These are phyloP conservation scores for Mycena kentingensis DNA, from an alignment of 768 basidiomycete genomes.

Conservation along the genomic window DNA sequence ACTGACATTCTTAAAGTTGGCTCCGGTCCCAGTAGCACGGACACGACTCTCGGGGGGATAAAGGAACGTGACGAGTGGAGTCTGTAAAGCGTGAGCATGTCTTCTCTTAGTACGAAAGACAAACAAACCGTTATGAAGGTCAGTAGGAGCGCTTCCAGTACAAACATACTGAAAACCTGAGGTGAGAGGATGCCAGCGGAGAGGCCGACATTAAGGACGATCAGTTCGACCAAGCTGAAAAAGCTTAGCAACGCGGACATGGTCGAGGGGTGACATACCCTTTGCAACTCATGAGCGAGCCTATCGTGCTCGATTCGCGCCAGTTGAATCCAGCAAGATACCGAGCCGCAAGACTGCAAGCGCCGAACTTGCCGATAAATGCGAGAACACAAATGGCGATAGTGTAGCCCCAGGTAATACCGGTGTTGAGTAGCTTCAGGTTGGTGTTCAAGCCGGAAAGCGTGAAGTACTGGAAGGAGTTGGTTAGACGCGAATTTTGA, in stretches of 20 bases:
- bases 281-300: constrained; percentile 94
- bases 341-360: constrained; percentile 72
- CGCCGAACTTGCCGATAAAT: constrained; percentile 87
- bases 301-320: constrained; percentile 83
- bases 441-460: constrained; percentile 89
- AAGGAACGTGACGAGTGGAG: constrained; percentile 65
- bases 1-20: constrained; percentile 48
- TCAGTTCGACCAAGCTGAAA: constrained; percentile 81
- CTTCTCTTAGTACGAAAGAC: too few relatives aligned
- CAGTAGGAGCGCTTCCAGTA: constrained; percentile 77
- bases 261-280: constrained; percentile 50
- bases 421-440: constrained; percentile 79
- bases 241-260: neutral
- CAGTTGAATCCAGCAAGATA: constrained; percentile 70
- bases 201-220: constrained; percentile 94
- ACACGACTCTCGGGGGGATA: constrained; percentile 67
- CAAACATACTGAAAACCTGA: constrained; percentile 92
- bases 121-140: constrained; percentile 90
- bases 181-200: constrained; percentile 71
- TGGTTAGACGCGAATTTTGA: neutral
- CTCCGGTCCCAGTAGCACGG: constrained; percentile 48
- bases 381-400: constrained; percentile 77
- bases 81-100: too few relatives aligned
- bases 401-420: constrained; percentile 86
- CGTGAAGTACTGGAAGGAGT: constrained; percentile 74